Conservation (phyloP, 139 green algal species). For the Chlamydomonas sp. region DNA sequence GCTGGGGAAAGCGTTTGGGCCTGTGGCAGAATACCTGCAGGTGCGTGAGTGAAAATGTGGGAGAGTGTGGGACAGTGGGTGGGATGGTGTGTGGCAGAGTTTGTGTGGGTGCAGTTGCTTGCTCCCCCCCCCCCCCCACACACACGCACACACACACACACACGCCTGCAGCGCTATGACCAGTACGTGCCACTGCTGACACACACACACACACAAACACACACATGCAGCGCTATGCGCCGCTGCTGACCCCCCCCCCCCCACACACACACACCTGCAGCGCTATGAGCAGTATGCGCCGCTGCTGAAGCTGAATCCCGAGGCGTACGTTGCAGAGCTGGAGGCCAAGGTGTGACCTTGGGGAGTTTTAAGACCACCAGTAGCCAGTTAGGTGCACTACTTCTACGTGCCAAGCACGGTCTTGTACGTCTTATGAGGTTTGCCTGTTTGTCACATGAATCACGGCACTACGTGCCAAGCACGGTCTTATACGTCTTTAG, state of each 20-base stretch:
- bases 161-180: background rate
- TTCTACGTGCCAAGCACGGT: too few species aligned
- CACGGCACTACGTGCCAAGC: too few species aligned
- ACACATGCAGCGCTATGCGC: background rate
- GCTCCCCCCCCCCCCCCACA: background rate
- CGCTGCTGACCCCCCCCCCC: background rate
- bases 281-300: constrained; percentile 19
- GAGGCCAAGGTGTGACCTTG: too few species aligned
- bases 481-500: too few species aligned
- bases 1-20: constrained; percentile 26
- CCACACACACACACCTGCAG: background rate
- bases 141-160: background rate
- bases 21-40: constrained; percentile 36
- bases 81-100: too few species aligned
- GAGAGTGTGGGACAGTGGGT: too few species aligned
- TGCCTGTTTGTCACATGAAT: too few species aligned
- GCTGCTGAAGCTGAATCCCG: constrained; percentile 51
- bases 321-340: constrained; percentile 47
- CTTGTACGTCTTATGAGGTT: too few species aligned
- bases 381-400: too few species aligned
- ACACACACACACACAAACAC: background rate
- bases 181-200: background rate
- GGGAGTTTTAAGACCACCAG: too few species aligned
- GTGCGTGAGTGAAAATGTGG: too few species aligned
- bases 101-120: too few species aligned